Conservation (phyloP, 1,284 basidiomycete species). For the Mycosarcoma maydis region DNA sequence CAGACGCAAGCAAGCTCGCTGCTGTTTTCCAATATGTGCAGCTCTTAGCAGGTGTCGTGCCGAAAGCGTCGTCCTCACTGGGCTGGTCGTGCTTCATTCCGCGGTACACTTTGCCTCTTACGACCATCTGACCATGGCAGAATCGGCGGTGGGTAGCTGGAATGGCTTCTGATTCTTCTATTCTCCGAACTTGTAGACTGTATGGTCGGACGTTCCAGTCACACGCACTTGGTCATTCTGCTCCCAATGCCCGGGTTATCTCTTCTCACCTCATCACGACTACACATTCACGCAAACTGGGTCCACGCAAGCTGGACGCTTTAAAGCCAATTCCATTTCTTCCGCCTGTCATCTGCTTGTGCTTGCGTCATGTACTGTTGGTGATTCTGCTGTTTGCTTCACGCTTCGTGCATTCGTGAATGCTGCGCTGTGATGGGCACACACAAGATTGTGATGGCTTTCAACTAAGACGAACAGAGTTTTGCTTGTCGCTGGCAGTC, state of each 20-base stretch:
- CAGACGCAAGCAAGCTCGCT: not conserved
- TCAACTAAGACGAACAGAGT: too few relatives aligned
- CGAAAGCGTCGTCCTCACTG: not conserved
- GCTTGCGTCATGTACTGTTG: conserved; percentile 1
- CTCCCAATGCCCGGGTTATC: conserved; percentile 5
- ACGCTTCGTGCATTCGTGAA: too few relatives aligned
- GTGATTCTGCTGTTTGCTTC: too few relatives aligned
- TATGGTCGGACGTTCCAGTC: conserved; percentile 15
- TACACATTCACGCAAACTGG: conserved; percentile 10
- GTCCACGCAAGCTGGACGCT: conserved; percentile 11
- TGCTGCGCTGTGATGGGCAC: too few relatives aligned
- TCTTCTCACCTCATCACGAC: not conserved
- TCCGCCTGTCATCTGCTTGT: not conserved
- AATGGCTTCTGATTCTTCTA: not conserved
- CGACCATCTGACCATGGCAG: not conserved
- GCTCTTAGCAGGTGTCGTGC: not conserved
- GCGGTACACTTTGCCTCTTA: not conserved
- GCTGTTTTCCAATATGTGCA: not conserved
- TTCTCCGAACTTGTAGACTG: conserved; percentile 1
- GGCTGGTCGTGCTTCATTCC: not conserved
- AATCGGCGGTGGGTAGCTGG: not conserved
- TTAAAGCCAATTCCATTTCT: conserved; percentile 18
- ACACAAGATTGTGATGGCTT: too few relatives aligned
- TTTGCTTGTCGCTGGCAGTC: too few relatives aligned
- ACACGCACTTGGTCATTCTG: conserved; percentile 16